Base-by-base conservation (phyloP, 768 basidiomycete genomes). In the Mycena maculata region DNA sequence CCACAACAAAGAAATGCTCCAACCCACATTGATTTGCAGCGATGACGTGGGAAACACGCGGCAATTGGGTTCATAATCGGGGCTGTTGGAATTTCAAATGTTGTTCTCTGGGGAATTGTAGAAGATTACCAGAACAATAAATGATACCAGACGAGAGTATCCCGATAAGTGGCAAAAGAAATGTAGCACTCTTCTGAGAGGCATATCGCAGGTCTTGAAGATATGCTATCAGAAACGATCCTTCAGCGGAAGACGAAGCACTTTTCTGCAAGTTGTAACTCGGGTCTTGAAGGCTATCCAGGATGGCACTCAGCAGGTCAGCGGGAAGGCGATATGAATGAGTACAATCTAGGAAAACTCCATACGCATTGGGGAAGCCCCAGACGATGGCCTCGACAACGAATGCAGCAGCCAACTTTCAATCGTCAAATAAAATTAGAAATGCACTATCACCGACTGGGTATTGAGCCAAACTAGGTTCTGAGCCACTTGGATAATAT, bases 311-410 rank as follows among this genome's bases (percentile, higher is more conserved):
- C n/a, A 52, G 25, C 38, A 55, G 30, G 38, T 27, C 27, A 30
- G 5, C 8, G 47, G 4, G 8, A 57, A 38, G 6, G 11, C 33
- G 15, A 50, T 8, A 18, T 5, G 39, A 49, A 18, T 44, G 23
- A 30, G 39, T 30, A 75, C 74, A 64, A 54, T 76, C 68, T 0
- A 79, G 68, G 36, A 79, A 76, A 11, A 78, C 68, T 30, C 77
- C 77, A 52, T 70, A 77, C 6, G 77, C 67, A 44, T 52, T 69
- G 1, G 77, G 76, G 41, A 77, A 76, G 0, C 74, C 76, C 78
- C 78, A 79, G 0, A 78, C 74, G 25, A 77, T 66, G 5, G 66
- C 70, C 50, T 76, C 74, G 18, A 76, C 69, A 28, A 76, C 52
- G 50, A 76, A 76, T 3, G 76, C 72, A 20, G 74, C 74, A 33